Conservation (phyloP, 2,329 filamentous ascomycete genomes). For the Phyllosticta ampelicida region DNA sequence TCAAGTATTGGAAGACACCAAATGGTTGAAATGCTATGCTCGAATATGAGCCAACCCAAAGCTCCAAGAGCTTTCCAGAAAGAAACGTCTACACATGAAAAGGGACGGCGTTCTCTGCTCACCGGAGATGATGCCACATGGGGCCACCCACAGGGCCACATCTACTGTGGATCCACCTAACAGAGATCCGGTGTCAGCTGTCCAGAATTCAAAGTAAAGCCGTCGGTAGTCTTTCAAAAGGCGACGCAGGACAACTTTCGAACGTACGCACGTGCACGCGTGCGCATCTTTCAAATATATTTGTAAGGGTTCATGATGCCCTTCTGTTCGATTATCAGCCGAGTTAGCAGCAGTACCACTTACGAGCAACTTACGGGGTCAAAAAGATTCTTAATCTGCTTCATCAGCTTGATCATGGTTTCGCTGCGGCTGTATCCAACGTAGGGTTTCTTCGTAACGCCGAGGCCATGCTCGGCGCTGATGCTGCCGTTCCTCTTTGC, state of each 20-base stretch:
- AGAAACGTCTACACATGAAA: background rate
- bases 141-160: background rate
- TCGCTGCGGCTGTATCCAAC: conserved; percentile 87
- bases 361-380: conserved; percentile 61
- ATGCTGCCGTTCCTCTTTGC: conserved; percentile 80
- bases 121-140: background rate
- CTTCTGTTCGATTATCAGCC: conserved; percentile 48
- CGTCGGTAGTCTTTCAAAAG: background rate
- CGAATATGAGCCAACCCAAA: no score
- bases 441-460: conserved; percentile 89
- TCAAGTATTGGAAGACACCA: no score
- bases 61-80: no score
- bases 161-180: background rate
- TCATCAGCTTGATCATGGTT: conserved; percentile 84
- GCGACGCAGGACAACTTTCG: background rate
- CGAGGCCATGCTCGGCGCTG: conserved; percentile 90
- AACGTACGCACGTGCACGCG: background rate
- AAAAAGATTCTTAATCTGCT: conserved; percentile 85
- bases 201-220: background rate
- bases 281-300: conserved; percentile 50
- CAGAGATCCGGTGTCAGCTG: background rate
- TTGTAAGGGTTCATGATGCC: conserved; percentile 99
- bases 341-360: background rate
- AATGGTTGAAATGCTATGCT: no score
- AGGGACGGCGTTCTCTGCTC: background rate